These are phyloP conservation scores for Malbranchea cinnamomea DNA, from an alignment of 2,329 filamentous ascomycete species.

Conservation along the genomic window DNA sequence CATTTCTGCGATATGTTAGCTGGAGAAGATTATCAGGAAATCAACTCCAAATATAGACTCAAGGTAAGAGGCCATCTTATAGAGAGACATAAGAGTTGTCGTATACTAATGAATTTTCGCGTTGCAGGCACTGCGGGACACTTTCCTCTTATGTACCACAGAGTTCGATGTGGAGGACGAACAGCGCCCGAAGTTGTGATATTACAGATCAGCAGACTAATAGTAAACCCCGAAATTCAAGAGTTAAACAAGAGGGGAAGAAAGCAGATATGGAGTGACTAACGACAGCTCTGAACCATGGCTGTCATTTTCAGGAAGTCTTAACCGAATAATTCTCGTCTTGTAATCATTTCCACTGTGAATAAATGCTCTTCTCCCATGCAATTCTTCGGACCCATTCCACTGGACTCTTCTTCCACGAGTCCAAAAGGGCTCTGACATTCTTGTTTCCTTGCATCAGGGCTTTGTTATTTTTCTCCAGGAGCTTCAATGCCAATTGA, in stretches of 20 bases:
- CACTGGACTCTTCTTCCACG: conserved; percentile 3
- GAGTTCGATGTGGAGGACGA: conserved; percentile 31
- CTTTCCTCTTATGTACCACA: conserved; percentile 38
- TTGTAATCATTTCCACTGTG: too few species aligned
- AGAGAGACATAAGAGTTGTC: too few species aligned
- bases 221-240: too few species aligned
- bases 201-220: too few species aligned
- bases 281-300: too few species aligned
- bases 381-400: conserved; percentile 4
- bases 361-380: conserved; percentile 2
- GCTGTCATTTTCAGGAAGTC: too few species aligned
- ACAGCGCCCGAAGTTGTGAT: conserved; percentile 15
- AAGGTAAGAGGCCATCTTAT: conserved; percentile 16
- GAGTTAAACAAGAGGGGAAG: too few species aligned
- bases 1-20: conserved; percentile 49
- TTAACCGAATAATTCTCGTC: too few species aligned
- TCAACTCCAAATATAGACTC: conserved; percentile 39
- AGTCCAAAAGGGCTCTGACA: background rate
- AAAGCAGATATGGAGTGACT: too few species aligned
- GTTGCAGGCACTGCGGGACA: conserved; percentile 33
- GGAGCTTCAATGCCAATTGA: background rate
- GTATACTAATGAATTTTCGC: too few species aligned
- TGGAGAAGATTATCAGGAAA: conserved; percentile 42
- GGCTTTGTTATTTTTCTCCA: background rate
- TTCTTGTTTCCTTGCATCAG: background rate